phyloP scores from a whole-genome alignment of 768 basidiomycete species.

The Auricularia sp. region DNA sequence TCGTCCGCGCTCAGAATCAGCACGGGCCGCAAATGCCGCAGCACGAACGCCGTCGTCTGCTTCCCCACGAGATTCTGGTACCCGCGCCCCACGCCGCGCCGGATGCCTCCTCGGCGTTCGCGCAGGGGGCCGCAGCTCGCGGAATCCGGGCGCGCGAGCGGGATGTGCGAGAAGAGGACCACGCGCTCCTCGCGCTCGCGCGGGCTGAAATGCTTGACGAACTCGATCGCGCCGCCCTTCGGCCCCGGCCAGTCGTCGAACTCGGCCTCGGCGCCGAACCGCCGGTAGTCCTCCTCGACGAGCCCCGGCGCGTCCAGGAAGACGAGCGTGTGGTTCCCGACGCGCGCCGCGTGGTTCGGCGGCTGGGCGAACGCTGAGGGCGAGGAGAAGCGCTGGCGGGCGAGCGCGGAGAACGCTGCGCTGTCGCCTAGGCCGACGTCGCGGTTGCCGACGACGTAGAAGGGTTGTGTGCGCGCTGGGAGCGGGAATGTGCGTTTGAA shows the following conservation, averaged over 20 bases:
- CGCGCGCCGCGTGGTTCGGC: constrained; percentile 32
- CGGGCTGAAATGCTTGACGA: constrained; percentile 19
- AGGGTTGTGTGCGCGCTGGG: constrained; percentile 42
- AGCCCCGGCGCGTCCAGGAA: constrained; percentile 66
- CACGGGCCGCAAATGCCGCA: constrained; percentile 53
- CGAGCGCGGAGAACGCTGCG: constrained; percentile 35
- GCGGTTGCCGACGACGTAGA: constrained; percentile 81
- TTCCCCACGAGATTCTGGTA: constrained; percentile 75
- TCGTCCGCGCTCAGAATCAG: constrained; percentile 87
- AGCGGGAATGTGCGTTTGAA: constrained; percentile 65
- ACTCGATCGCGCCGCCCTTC: constrained; percentile 25
- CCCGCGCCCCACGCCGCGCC: constrained; percentile 63
- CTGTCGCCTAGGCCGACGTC: constrained; percentile 60
- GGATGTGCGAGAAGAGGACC: constrained; percentile 72
- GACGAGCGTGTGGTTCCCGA: constrained; percentile 65
- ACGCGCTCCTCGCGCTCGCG: constrained; percentile 15
- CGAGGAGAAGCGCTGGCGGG: constrained; percentile 49
- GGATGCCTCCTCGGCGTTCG: constrained; percentile 59
- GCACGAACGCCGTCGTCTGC: constrained; percentile 53
- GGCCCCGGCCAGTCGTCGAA: constrained; percentile 37
- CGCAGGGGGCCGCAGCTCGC: constrained; percentile 68
- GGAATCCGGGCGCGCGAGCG: constrained; percentile 63
- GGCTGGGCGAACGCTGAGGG: constrained; percentile 72
- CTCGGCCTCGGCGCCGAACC: constrained; percentile 36
- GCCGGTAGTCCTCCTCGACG: constrained; percentile 61